Base-by-base conservation (phyloP, 2,329 filamentous ascomycete species). In the Aureobasidium melanogenum region DNA sequence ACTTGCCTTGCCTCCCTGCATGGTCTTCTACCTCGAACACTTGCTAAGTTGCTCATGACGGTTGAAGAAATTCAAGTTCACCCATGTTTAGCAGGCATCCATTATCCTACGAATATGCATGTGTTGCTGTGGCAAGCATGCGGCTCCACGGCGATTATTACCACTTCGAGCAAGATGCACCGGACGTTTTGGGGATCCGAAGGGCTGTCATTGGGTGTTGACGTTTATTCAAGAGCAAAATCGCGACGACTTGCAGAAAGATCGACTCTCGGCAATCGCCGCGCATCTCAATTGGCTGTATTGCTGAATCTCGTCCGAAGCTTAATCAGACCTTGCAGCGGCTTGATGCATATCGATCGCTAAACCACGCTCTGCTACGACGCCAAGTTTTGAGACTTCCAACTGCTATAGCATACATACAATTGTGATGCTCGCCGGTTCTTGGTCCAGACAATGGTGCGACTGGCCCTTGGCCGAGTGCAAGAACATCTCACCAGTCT, bases 61-160 rank as follows among this genome's bases (percentile, higher is more conserved):
- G 32, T 24, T 19, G 32, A 43, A 44, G 6, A 32, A 55, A 7
- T 22, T 32, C 38, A 24, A 19, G 52, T 56, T 44, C 22, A 44
- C 52, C 52, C 52, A 56, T 44, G 2, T 34, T 44, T 38, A 44
- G 24, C 38, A 43, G n/a, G 39, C 28, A 43, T 34, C n/a, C 39
- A 43, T 56, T 43, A 56, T 56, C 39, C 52, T 56, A 32, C 26
- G 52, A 44, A 44, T 41, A 56, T 44, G 39, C 52, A 56, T 44
- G 28, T 56, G 52, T 56, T 43, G 52, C 52, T 56, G 52, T 44
- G 28, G 52, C 38, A 28, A 56, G 52, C 38, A 56, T 56, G 38
- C 52, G 52, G 52, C 38, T 56, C 39, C 19, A 56, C n/a, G n/a
- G 39, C 52, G 52, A 56, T 56, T 39, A 32, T 44, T 44, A 24